Percentiles rank a stretch among this genome's conserved stretches.
These are phyloP conservation scores for Vitis rupestris DNA, from an alignment of 164 flowering plant species.

Conservation along the genomic window DNA sequence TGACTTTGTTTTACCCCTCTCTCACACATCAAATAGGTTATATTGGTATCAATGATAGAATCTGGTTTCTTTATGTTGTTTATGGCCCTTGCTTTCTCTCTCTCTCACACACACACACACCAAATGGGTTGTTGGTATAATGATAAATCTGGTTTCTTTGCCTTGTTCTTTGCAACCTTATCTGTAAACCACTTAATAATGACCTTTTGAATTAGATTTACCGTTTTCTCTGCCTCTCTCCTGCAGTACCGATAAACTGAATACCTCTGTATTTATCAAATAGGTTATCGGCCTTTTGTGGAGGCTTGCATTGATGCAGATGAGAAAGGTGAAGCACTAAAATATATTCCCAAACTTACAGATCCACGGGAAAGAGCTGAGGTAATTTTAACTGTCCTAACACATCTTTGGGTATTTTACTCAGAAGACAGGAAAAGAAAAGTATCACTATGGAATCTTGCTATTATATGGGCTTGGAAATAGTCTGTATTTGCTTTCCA, in stretches of 20 bases:
- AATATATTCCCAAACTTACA: constrained; percentile 85
- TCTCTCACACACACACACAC: too few relatives aligned
- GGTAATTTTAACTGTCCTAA: constrained; percentile 37
- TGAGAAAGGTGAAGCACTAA: constrained; percentile 87
- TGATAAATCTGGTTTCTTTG: too few relatives aligned
- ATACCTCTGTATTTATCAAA: not conserved
- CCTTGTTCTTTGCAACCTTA: too few relatives aligned
- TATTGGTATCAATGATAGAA: too few relatives aligned
- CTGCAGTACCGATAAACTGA: not conserved
- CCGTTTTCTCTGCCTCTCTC: not conserved
- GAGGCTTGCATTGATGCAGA: constrained; percentile 95
- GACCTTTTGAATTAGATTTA: too few relatives aligned
- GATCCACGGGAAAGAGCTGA: constrained; percentile 93
- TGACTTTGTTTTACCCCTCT: too few relatives aligned
- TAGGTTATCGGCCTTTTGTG: constrained; percentile 93
- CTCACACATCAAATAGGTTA: too few relatives aligned
- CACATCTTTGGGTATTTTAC: not conserved
- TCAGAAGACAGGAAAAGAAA: not conserved
- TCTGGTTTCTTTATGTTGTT: too few relatives aligned
- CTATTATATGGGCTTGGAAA: not conserved
- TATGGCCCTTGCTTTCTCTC: too few relatives aligned
- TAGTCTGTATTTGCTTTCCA: not conserved
- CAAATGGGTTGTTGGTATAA: too few relatives aligned
- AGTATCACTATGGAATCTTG: not conserved
- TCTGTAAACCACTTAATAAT: too few relatives aligned